Evolutionary conservation across 2,329 filamentous ascomycete species (phyloP), one percentile per base, ranked within the genome.

Genomic region (Graphiopsis chlorocephala): DNA sequence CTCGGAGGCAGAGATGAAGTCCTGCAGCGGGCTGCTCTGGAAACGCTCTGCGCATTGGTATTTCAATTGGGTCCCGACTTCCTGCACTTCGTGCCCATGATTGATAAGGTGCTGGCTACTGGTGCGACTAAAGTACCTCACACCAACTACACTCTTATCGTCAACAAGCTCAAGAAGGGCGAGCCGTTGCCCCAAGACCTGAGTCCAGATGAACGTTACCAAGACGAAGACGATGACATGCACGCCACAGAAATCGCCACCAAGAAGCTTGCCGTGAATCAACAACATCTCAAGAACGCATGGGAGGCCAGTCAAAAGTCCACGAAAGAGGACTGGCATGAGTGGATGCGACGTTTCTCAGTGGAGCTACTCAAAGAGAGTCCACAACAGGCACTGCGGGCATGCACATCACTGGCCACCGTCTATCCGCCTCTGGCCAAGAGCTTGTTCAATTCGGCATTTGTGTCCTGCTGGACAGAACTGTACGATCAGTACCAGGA

Each of bases 401-500:
- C 95, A 50, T 99, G 96, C 75, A 95, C 94, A 45, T 91, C 90
- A 65, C 82, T 99, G 42, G 95, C 93, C 31, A 94, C 91, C 69
- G 89, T 95, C 15, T 97, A 98, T 77, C 88, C 93, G 42, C 94
- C 95, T 0, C 85, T 99, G 45, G 93, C 96, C 12, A 89, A 92
- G 64, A 94, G 96, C 72, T 83, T 99, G 2, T 99, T 99, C 84
- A 99, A 99, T 76, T 97, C 95, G 15, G 95, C 95, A 0, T 99
- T 99, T 72, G 94, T 98, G 1, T 98, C 94, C 4, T 99, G 95
- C 78, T 99, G 95, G 95, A 96, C 93, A 58, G 95, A 99, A 74
- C 81, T 99, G 4, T 99, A 97, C 73, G 93, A 97, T 69, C 91
- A 95, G 71, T 98, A 96, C 72, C 95, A 98, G 73, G 94, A 99